Conservation (phyloP, 768 basidiomycete species). For the Pulveroboletus frians region DNA sequence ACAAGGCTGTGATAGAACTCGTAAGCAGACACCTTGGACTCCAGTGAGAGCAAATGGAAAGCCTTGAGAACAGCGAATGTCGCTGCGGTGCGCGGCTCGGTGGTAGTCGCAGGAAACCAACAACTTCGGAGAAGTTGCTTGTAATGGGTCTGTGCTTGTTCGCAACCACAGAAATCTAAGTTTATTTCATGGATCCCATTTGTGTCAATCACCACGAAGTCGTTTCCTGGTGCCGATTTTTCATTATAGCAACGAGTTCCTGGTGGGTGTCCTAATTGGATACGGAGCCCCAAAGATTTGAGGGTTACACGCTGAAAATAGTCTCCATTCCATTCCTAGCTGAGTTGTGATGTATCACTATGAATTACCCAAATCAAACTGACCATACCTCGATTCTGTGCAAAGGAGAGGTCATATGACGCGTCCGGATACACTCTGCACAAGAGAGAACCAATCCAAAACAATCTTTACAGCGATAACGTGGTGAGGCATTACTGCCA, state of each 20-base stretch:
- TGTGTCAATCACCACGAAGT: not conserved
- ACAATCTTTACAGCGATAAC: not conserved
- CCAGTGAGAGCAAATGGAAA: not conserved
- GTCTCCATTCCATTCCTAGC: conserved; percentile 3
- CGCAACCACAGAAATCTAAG: conserved; percentile 1
- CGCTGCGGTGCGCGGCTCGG: not conserved
- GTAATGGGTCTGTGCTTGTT: not conserved
- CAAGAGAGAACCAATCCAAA: not conserved
- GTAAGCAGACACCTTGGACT: not conserved
- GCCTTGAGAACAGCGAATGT: not conserved
- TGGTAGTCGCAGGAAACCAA: not conserved
- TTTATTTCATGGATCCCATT: not conserved
- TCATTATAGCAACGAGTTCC: not conserved
- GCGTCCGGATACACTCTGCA: not conserved
- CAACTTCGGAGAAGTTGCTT: not conserved
- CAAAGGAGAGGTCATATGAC: not conserved
- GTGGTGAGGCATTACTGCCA: not conserved
- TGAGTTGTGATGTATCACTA: not conserved
- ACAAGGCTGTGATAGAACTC: not conserved
- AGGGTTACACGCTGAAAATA: not conserved
- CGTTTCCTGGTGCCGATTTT: not conserved
- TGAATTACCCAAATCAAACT: not conserved
- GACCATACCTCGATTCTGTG: not conserved
- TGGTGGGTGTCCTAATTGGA: not conserved
- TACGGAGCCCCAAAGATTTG: not conserved